A percentile compares a stretch with the other conserved stretches of the same genome.
phyloP scores from a whole-genome alignment of 495 filamentous ascomycete genomes.

The Daldinia bambusicola region DNA sequence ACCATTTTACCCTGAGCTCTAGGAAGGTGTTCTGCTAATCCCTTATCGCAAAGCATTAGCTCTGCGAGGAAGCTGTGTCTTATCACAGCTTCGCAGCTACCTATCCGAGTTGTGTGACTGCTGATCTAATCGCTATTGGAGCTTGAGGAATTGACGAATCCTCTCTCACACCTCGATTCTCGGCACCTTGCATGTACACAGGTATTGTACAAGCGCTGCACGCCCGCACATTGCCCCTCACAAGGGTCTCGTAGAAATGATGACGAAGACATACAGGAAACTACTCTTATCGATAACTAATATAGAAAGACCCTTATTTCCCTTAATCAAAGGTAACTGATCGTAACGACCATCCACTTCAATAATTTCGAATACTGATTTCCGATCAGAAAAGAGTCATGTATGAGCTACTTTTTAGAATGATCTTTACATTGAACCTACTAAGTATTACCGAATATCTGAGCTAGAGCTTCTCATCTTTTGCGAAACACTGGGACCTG shows the following conservation, averaged over 20 bases:
- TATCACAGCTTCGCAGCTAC: constrained; percentile 9
- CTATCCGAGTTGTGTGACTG: constrained; percentile 26
- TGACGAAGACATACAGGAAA: constrained; percentile 34
- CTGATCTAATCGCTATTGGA: constrained; percentile 17
- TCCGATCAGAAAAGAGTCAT: too few species aligned
- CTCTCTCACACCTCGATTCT: constrained; percentile 17
- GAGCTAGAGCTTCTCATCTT: too few species aligned
- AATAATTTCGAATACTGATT: too few species aligned
- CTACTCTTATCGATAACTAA: constrained; percentile 24
- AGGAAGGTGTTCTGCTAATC: constrained; percentile 14
- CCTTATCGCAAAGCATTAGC: constrained; percentile 14
- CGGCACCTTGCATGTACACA: constrained; percentile 14
- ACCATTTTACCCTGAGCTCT: constrained; percentile 4
- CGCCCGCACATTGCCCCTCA: constrained; percentile 26
- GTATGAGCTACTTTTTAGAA: too few species aligned
- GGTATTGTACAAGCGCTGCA: constrained; percentile 5
- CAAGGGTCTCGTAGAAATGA: constrained; percentile 18
- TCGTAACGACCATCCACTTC: too few species aligned
- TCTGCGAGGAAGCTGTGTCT: constrained; percentile 10
- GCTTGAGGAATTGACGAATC: constrained; percentile 43
- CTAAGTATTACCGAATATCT: too few species aligned
- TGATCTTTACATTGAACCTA: too few species aligned
- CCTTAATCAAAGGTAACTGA: too few species aligned
- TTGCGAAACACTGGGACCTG: too few species aligned
- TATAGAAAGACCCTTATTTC: background rate